phyloP scores from a whole-genome alignment of 2,329 filamentous ascomycete genomes.

The Penicillium sp. region DNA sequence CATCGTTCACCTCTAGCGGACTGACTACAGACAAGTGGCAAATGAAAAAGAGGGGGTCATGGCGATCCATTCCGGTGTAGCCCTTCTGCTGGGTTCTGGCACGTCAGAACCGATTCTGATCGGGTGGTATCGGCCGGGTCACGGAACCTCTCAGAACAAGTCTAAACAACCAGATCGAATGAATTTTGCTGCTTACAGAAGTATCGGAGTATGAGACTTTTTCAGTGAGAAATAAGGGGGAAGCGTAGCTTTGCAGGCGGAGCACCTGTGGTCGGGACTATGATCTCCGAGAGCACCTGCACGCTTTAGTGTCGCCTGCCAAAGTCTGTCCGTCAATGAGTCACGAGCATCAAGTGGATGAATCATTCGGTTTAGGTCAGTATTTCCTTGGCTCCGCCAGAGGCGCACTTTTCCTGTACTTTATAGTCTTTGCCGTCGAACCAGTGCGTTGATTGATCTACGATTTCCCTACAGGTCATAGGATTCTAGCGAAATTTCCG shows the following conservation, averaged over 20 bases:
- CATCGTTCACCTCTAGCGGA: not conserved
- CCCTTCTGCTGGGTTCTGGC: not conserved
- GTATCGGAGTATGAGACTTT: not conserved
- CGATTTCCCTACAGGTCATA: not conserved
- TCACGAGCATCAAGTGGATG: not conserved
- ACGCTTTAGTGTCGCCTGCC: not conserved
- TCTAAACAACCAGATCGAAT: not conserved
- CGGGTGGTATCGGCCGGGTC: not conserved
- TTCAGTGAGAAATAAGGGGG: not conserved
- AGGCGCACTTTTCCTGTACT: not conserved
- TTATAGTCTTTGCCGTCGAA: not conserved
- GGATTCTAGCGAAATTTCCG: not conserved
- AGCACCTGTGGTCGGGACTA: not conserved
- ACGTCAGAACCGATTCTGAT: not conserved
- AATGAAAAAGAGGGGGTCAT: not conserved
- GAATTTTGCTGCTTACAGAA: not conserved
- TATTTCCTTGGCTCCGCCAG: not conserved
- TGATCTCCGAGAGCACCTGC: not conserved
- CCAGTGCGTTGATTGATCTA: not conserved
- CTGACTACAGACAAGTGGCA: constrained; percentile 1
- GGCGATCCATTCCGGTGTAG: constrained; percentile 8
- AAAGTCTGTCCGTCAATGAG: not conserved
- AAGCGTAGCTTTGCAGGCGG: not conserved
- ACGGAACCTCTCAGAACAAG: not conserved
- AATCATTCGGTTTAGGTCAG: not conserved